phyloP scores from a whole-genome alignment of 2,329 filamentous ascomycete species.

The Ophiostoma triangulosporum region DNA sequence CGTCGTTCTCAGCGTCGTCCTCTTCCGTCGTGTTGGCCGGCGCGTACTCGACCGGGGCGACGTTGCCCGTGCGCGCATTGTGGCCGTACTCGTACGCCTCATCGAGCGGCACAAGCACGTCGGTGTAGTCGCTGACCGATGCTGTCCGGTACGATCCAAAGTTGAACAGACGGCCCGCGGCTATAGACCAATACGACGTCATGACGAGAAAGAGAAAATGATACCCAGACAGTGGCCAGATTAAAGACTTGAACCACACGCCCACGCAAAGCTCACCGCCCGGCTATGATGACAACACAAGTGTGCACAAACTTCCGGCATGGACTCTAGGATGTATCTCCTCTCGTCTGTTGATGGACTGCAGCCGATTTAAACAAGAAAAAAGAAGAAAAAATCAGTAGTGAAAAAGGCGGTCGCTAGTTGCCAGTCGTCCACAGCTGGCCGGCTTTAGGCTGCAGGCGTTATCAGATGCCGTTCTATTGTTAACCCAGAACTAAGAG shows the following conservation, averaged over 20 bases:
- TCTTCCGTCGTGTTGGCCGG: constrained; percentile 15
- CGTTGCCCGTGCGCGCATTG: constrained; percentile 30
- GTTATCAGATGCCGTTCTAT: background rate
- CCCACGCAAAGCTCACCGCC: background rate
- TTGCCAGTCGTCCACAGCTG: background rate
- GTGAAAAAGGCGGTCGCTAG: background rate
- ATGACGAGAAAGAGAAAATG: background rate
- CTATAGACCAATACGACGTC: constrained; percentile 4
- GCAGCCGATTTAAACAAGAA: background rate
- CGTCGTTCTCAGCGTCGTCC: constrained; percentile 18
- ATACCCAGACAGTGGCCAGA: background rate
- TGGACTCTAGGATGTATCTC: background rate
- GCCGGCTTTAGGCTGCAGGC: too few relatives aligned
- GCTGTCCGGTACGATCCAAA: constrained; percentile 20
- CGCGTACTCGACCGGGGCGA: constrained; percentile 26
- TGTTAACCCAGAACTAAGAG: too few relatives aligned
- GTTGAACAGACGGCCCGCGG: background rate
- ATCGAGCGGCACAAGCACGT: constrained; percentile 39
- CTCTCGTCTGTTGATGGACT: background rate
- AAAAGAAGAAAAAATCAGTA: background rate
- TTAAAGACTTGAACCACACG: background rate
- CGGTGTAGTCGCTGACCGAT: constrained; percentile 36
- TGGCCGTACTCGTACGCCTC: constrained; percentile 44
- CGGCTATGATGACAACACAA: background rate
- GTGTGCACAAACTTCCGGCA: background rate